Base-by-base conservation (phyloP, 192 early-diverging fungal genomes). In the Entomortierella parvispora region DNA sequence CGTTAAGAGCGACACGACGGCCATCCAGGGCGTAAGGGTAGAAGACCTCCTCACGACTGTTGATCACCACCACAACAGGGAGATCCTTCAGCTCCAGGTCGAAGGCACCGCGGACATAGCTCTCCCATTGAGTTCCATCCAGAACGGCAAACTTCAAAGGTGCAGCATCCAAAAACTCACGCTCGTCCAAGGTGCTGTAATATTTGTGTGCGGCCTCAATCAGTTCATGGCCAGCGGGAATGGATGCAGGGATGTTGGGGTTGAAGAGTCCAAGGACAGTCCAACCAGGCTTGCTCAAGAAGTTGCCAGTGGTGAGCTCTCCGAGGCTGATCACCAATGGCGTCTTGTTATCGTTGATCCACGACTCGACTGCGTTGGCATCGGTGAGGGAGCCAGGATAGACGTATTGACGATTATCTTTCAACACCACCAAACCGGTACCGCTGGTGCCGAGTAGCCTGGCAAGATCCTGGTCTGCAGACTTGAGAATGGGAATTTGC, bases 211-310 rank as follows among this genome's bases (percentile, higher is more conserved):
- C 86, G 15, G 71, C 67, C 53, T 72, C 65, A 20, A 76, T 78
- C 52, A 81, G 54, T 11, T 62, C 45, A 23, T 32, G 52, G 31
- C 70, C 68, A 6, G 70, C 65, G 1, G 45, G 32, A 44, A 12
- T 40, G 29, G 61, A 63, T 1, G 43, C 37, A 11, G 50, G 51
- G 25, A 71, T 67, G 31, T 66, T 78, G 12, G 83, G 80, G 56
- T 90, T 85, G 12, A 94, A 68, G 5, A 94, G 56, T 14, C 80
- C 87, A 43, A 96, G 74, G 0, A 90, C 89, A 2, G 94, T 71
- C 57, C 88, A 80, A 55, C 87, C 84, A 31, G 84, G 71, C 52
- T 88, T 79, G 31, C 88, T 83, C 58, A 96, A 84, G 75, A 94
- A 83, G 4, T 84, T 81, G 33, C 93, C 89, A 10, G 89, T 82